phyloP scores from a whole-genome alignment of 352 stramenopile species.

The Globisporangium paroecandrum region DNA sequence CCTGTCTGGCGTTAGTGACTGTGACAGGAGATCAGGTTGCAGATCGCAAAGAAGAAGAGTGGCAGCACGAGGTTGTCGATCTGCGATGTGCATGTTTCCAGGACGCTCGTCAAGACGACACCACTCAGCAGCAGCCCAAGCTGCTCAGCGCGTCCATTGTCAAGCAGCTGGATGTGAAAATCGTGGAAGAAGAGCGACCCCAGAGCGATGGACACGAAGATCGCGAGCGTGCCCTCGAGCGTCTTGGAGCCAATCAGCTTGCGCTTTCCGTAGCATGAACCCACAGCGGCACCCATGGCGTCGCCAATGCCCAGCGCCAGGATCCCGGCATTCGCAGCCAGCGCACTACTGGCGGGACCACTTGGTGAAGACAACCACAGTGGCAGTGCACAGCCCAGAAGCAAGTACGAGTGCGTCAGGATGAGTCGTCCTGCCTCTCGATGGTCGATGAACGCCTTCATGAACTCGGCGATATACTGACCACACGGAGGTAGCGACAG shows the following conservation, averaged over 20 bases:
- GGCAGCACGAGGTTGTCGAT: constrained; percentile 85
- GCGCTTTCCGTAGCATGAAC: constrained; percentile 43
- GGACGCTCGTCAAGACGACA: constrained; percentile 50
- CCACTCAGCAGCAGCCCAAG: constrained; percentile 24
- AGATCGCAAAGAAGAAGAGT: constrained; percentile 55
- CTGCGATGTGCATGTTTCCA: constrained; percentile 68
- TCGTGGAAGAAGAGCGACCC: constrained; percentile 52
- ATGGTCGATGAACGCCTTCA: constrained; percentile 73
- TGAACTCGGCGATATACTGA: constrained; percentile 46
- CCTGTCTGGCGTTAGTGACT: not conserved
- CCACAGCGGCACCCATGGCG: constrained; percentile 68
- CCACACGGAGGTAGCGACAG: constrained; percentile 60
- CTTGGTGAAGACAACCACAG: constrained; percentile 45
- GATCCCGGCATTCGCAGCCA: constrained; percentile 65
- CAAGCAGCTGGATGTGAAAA: constrained; percentile 20
- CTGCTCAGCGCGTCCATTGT: constrained; percentile 17
- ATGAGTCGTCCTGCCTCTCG: constrained; percentile 66
- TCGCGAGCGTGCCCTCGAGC: constrained; percentile 52
- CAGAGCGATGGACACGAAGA: constrained; percentile 56
- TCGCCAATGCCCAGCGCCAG: constrained; percentile 69
- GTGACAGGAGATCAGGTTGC: constrained; percentile 52
- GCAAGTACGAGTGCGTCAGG: constrained; percentile 75
- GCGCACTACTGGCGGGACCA: not conserved
- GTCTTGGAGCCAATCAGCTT: constrained; percentile 67
- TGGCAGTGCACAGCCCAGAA: constrained; percentile 71